These are phyloP conservation scores for Hypoxylon rubiginosum DNA, from an alignment of 2,329 filamentous ascomycete species.

Conservation along the genomic window DNA sequence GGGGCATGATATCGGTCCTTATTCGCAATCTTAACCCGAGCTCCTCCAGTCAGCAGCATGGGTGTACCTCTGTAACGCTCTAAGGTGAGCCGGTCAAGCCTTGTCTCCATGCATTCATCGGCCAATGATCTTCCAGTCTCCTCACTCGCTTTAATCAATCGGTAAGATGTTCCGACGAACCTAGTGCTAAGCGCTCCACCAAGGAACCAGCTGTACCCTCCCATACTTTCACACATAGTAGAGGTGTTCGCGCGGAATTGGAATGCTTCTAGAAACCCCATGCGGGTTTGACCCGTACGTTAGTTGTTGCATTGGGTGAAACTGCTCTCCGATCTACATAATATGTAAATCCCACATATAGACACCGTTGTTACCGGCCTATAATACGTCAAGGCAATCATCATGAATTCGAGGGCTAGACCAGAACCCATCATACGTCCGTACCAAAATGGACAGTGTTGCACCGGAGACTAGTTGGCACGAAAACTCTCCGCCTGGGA, in stretches of 20 bases:
- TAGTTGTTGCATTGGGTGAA: slow-evolving; percentile 28
- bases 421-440: slow-evolving; percentile 23
- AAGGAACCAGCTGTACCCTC: slow-evolving; percentile 29
- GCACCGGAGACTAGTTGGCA: slow-evolving; percentile 29
- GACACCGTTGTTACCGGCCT: slow-evolving; percentile 28
- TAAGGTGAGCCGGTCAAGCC: slow-evolving; percentile 37
- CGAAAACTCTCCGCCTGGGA: slow-evolving; percentile 34
- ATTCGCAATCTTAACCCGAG: slow-evolving; percentile 42
- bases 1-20: slow-evolving; percentile 37
- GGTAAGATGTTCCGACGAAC: slow-evolving; percentile 43
- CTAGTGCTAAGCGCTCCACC: slow-evolving; percentile 39
- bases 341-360: slow-evolving; percentile 35
- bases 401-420: slow-evolving; percentile 27
- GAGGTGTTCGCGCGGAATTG: slow-evolving; percentile 26
- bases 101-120: slow-evolving; percentile 26
- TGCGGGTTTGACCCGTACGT: slow-evolving; percentile 14
- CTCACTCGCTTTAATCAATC: slow-evolving; percentile 40
- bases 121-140: slow-evolving; percentile 35
- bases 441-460: slow-evolving; percentile 31
- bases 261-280: slow-evolving; percentile 41
- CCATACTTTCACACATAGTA: slow-evolving; percentile 20
- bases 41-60: slow-evolving; percentile 42
- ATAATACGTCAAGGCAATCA: slow-evolving; percentile 28
- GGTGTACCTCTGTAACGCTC: slow-evolving; percentile 30
- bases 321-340: slow-evolving; percentile 7